Conservation (phyloP, 768 basidiomycete genomes). For the Boletus vermiculosoides region DNA sequence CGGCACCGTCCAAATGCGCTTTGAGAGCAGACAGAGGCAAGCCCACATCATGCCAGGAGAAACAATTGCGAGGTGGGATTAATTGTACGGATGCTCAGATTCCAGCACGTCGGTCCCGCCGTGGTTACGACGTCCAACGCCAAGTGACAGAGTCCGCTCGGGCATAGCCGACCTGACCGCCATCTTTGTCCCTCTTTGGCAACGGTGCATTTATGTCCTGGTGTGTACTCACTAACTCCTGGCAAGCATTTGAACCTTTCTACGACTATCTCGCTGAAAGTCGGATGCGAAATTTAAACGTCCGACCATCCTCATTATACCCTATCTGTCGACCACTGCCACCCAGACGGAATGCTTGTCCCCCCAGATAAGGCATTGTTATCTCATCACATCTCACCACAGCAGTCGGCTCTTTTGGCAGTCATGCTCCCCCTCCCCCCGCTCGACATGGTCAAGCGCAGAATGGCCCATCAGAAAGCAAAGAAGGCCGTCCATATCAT, state of each 20-base stretch:
- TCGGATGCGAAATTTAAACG: not conserved
- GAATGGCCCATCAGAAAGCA: not conserved
- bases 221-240: not conserved
- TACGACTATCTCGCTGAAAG: not conserved
- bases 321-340: not conserved
- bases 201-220: not conserved
- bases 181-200: not conserved
- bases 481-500: not conserved
- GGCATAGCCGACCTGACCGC: not conserved
- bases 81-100: not conserved
- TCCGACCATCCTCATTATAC: not conserved
- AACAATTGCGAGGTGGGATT: not conserved
- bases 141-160: not conserved
- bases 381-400: not conserved
- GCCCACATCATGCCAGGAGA: not conserved
- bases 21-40: not conserved
- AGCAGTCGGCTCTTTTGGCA: not conserved
- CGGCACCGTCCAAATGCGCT: not conserved
- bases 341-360: not conserved
- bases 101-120: not conserved
- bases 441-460: not conserved
- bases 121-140: not conserved
- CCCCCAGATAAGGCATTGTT: not conserved
- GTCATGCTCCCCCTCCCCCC: not conserved
- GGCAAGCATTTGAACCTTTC: not conserved